phyloP scores from a whole-genome alignment of 768 basidiomycete genomes.

The Pleurotus eryngii region DNA sequence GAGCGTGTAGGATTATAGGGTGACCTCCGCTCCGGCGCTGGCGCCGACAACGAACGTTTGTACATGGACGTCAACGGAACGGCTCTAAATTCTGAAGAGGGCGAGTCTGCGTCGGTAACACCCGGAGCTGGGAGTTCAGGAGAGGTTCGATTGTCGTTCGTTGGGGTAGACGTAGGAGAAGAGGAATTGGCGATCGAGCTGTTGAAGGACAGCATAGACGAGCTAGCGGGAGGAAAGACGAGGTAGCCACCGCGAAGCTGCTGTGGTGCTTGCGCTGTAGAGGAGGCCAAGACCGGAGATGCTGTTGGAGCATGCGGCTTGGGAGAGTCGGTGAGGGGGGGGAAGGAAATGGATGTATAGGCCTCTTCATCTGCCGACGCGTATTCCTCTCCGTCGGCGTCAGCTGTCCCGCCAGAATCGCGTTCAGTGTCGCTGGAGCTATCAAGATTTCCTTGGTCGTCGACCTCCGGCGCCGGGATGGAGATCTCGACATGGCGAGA shows the following conservation, averaged over 20 bases:
- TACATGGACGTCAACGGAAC: constrained; percentile 63
- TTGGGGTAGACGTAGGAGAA: not conserved
- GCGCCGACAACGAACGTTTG: constrained; percentile 61
- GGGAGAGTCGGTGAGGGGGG: constrained; percentile 20
- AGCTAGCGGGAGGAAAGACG: not conserved
- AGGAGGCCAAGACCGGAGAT: not conserved
- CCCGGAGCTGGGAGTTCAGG: not conserved
- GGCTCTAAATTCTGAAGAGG: not conserved
- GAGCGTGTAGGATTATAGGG: not conserved
- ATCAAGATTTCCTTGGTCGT: not conserved
- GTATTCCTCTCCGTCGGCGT: constrained; percentile 4
- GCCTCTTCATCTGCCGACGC: constrained; percentile 1
- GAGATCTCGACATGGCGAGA: not conserved
- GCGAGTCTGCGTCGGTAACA: not conserved
- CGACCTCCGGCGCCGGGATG: not conserved
- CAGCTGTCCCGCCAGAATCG: constrained; percentile 2
- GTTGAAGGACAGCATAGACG: not conserved
- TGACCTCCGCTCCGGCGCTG: constrained; percentile 22
- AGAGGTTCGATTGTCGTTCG: not conserved
- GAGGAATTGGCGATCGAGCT: not conserved
- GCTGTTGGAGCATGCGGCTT: not conserved
- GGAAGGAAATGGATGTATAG: constrained; percentile 9
- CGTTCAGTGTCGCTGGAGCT: not conserved
- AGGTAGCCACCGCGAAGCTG: not conserved
- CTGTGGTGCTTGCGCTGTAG: not conserved